These are phyloP conservation scores for Stephania cephalantha DNA, from an alignment of 164 flowering plant species.

Conservation along the genomic window DNA sequence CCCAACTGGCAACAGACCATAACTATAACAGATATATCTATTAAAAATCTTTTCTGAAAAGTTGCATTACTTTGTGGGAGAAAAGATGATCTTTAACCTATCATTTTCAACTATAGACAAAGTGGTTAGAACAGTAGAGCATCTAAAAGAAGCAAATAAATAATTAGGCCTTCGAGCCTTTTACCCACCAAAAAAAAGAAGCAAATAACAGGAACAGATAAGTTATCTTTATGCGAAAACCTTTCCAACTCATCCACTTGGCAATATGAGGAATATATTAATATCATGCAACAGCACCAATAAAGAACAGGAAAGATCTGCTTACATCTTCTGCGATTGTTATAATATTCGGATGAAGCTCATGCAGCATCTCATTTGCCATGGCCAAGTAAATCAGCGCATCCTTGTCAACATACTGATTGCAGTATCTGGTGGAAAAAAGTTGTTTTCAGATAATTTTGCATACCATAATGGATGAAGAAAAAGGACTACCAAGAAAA, in stretches of 20 bases:
- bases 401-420: constrained; percentile 92
- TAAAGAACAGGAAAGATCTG: not conserved
- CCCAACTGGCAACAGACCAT: not conserved
- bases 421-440: constrained; percentile 58
- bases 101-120: not conserved
- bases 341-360: constrained; percentile 72
- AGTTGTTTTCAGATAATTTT: not conserved
- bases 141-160: not conserved
- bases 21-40: no score
- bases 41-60: not conserved
- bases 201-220: not conserved
- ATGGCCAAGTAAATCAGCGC: constrained; percentile 79
- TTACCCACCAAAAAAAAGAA: not conserved
- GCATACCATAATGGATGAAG: not conserved
- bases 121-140: not conserved
- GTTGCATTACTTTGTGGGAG: no score
- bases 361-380: constrained; percentile 86
- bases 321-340: constrained; percentile 99
- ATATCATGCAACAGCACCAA: not conserved
- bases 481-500: not conserved
- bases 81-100: not conserved
- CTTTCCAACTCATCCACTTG: not conserved
- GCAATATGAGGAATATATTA: not conserved
- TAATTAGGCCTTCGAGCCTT: no score
- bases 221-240: not conserved